Evolutionary conservation across 1,284 basidiomycete species (phyloP), one percentile per base, ranked within the genome.

Genomic region (Pisolithus thermaeus): DNA sequence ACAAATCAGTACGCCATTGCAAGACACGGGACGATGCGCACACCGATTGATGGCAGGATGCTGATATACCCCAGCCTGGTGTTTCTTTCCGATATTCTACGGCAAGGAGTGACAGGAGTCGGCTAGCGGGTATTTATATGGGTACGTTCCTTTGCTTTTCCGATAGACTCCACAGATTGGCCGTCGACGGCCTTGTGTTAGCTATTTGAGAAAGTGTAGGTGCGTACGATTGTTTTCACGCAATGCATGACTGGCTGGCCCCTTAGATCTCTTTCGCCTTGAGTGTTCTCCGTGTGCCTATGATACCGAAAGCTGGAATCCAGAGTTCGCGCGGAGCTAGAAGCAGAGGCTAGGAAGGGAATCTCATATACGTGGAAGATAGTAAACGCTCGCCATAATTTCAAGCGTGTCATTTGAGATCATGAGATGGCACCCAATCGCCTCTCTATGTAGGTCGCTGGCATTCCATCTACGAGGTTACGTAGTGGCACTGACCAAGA

Each of bases 241-340:
- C 7, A 28, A 8, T 9, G 28, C 8, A 32, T n/a, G 18, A 3
- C n/a, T 12, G 8, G 9, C 7, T 3, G n/a, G 43, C 14, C 16
- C 11, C 5, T 16, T 32, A 63, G 59, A 59, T 59, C 6, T 48
- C 53, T 20, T 50, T 58, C 6, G 27, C 54, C 5, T 37, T 69
- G 20, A 32, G 42, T 3, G 52, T 60, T 9, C 71, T 73, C 40
- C 54, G 73, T 18, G 51, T 71, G 23, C 61, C 60, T 16, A 70
- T 73, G 61, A 53, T 62, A 22, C 46, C 61, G 7, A 52, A 63
- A 37, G 70, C 73, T 0, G 53, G 54, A 5, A 56, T 64, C 4
- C 66, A 70, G 62, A 51, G 60, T 59, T 4, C 63, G 67, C 36
- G 52, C 49, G 2, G 65, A 72, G 52, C 57, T 73, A 27, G 61